Evolutionary conservation across 176 grass and related monocot genomes (phyloP), one percentile per base, ranked within the genome.

Genomic region (Oryza longistaminata): DNA sequence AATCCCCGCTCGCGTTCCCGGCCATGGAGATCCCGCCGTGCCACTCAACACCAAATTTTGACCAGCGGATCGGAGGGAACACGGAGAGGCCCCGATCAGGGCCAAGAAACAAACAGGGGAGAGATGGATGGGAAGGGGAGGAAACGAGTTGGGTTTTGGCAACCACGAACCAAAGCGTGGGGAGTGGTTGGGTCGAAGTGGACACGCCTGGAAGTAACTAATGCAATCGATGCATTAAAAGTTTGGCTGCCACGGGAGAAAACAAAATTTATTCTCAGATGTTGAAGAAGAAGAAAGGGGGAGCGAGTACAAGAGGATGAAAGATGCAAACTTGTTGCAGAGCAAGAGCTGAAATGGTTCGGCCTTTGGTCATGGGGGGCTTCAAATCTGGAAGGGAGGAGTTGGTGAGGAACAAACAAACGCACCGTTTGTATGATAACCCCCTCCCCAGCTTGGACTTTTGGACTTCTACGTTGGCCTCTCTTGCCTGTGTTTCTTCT

Each of bases 101-200:
- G 15, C 64, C 29, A 65, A 83, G 70, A 75, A 89, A 44, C 85
- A 75, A 89, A 44, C 85, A 90, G 80, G 80, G 89, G 79, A 79
- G 45, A 35, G 34, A 35, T 4, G 33, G 9, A 48, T 2, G n/a
- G 25, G 37, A 33, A 65, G 15, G 50, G 24, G 34, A 61, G 70
- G 73, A 31, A 69, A 86, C 53, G 77, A 76, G 33, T 46, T 75
- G 86, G 72, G 50, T 71, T 65, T 82, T 77, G 75, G 88, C 40
- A 45, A 27, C 70, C 14, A 61, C 22, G 39, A 74, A 68, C 42
- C 3, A 14, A 14, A 5, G 61, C 16, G 53, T 21, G 2, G 64
- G 9, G 25, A 52, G 66, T 72, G 40, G 69, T 33, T 70, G 49
- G 66, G 75, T 34, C 43, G 70, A 83, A 73, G 37, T 24, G 80